These are phyloP conservation scores for Hericium rajendrae DNA, from an alignment of 768 basidiomycete species.

Conservation along the genomic window DNA sequence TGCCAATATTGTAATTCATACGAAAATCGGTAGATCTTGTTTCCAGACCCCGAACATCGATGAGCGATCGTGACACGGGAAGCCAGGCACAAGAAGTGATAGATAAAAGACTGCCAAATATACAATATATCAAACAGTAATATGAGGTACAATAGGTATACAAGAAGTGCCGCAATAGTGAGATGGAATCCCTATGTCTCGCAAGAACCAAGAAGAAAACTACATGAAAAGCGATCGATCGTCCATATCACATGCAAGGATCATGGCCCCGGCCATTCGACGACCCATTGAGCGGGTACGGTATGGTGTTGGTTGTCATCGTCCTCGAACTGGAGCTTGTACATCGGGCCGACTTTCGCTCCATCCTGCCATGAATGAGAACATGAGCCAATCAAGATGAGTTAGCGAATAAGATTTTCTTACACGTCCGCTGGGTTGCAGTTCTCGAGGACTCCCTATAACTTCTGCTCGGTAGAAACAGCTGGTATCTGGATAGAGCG, in stretches of 20 bases:
- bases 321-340: constrained; percentile 82
- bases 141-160: background rate
- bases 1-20: too few relatives aligned
- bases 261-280: constrained; percentile 58
- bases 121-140: too few relatives aligned
- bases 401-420: constrained; percentile 13
- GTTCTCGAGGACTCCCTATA: constrained; percentile 50
- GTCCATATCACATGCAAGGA: background rate
- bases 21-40: too few relatives aligned
- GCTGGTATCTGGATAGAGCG: constrained; percentile 85
- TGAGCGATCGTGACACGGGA: too few relatives aligned
- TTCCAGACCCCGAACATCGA: too few relatives aligned
- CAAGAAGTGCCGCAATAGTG: background rate
- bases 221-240: too few relatives aligned
- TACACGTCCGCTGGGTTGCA: constrained; percentile 28
- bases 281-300: constrained; percentile 72
- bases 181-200: background rate
- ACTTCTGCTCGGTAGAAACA: constrained; percentile 88
- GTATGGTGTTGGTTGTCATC: constrained; percentile 77
- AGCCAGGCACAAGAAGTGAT: too few relatives aligned
- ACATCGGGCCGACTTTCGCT: constrained; percentile 44
- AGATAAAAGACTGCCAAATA: too few relatives aligned
- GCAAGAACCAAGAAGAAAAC: too few relatives aligned
- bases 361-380: constrained; percentile 16
- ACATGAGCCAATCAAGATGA: constrained; percentile 13